phyloP scores from a whole-genome alignment of 2,329 filamentous ascomycete genomes.

The Rhynchosporium secalis region DNA sequence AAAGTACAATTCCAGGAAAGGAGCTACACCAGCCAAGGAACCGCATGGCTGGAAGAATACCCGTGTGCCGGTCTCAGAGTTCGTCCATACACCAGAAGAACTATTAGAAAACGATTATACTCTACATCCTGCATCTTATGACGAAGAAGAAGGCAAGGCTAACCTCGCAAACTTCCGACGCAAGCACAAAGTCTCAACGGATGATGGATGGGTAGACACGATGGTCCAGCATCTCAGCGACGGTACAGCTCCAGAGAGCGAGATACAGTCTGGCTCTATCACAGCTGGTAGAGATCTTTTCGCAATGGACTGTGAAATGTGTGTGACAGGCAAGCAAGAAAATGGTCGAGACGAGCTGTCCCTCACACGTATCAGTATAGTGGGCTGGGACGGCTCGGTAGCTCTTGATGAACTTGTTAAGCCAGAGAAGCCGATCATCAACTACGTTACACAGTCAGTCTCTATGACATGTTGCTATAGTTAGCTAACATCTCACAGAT shows the following conservation, averaged over 20 bases:
- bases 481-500: slow-evolving; percentile 44
- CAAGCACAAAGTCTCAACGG: slow-evolving; percentile 47
- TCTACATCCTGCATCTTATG: slow-evolving; percentile 75
- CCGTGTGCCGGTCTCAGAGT: slow-evolving; percentile 79
- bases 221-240: slow-evolving; percentile 65
- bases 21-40: slow-evolving; percentile 61
- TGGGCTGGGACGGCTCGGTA: slow-evolving; percentile 81
- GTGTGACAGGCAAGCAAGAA: slow-evolving; percentile 57
- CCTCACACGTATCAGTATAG: slow-evolving; percentile 83
- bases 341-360: slow-evolving; percentile 71
- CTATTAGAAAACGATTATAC: slow-evolving; percentile 81
- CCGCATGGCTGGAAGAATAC: slow-evolving; percentile 69
- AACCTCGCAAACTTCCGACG: slow-evolving; percentile 55
- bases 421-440: slow-evolving; percentile 80
- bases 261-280: slow-evolving; percentile 78
- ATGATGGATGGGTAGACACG: slow-evolving; percentile 81
- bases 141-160: slow-evolving; percentile 53
- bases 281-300: slow-evolving; percentile 78
- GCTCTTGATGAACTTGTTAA: slow-evolving; percentile 91
- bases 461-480: slow-evolving; percentile 11
- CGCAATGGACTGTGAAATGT: slow-evolving; percentile 97
- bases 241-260: slow-evolving; percentile 64
- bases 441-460: slow-evolving; percentile 77
- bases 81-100: slow-evolving; percentile 70
- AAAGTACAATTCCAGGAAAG: slow-evolving; percentile 47